These are phyloP conservation scores for Paraconiothyrium sp. DNA, from an alignment of 2,329 filamentous ascomycete species.

Conservation along the genomic window DNA sequence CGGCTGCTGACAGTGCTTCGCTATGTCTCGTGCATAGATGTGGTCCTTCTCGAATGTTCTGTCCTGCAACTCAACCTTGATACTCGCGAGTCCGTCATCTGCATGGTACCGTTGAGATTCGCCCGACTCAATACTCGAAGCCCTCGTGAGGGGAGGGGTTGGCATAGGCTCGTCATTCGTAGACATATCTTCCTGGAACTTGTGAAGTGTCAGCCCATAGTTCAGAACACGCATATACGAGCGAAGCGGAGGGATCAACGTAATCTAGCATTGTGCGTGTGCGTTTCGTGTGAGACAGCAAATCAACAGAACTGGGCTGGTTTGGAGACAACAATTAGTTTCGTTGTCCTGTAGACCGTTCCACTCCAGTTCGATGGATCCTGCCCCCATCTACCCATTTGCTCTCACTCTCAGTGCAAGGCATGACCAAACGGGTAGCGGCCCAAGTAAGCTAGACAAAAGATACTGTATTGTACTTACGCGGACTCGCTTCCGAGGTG, in stretches of 20 bases:
- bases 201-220: neutral
- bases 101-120: neutral
- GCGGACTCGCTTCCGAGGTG: neutral
- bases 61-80: neutral
- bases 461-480: neutral
- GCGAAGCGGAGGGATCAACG: too few relatives aligned
- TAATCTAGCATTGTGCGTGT: too few relatives aligned
- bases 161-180: neutral
- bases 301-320: too few relatives aligned
- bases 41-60: neutral
- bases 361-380: neutral
- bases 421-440: neutral
- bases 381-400: neutral
- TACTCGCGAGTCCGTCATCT: neutral
- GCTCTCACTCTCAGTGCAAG: neutral
- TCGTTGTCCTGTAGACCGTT: too few relatives aligned
- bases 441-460: neutral
- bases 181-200: neutral
- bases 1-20: neutral
- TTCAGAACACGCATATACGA: neutral
- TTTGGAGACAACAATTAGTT: too few relatives aligned
- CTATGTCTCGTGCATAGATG: neutral
- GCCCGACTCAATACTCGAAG: neutral
- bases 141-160: neutral
- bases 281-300: too few relatives aligned